These are phyloP conservation scores for Saccharomycopsis sp. DNA, from an alignment of 805 yeast genomes.

Conservation along the genomic window DNA sequence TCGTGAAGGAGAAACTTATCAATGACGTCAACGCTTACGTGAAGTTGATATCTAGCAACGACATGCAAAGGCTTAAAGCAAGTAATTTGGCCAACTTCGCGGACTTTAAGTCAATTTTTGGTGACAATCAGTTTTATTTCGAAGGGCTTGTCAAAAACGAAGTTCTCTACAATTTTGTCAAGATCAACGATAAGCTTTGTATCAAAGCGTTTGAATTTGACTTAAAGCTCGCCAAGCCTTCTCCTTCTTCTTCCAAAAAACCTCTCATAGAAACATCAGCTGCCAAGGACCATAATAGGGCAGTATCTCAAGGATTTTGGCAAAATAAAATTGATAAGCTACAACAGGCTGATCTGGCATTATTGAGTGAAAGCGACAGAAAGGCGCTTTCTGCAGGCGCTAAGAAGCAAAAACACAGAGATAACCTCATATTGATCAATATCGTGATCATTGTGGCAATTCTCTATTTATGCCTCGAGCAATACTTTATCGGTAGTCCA, in stretches of 20 bases:
- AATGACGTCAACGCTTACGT: background rate
- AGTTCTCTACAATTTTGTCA: background rate
- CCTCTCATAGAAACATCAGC: background rate
- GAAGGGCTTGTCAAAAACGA: slow-evolving; percentile 1
- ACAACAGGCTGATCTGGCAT: background rate
- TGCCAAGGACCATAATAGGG: too few species aligned
- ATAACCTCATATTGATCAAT: background rate
- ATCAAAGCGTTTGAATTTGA: background rate
- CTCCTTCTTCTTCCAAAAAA: background rate
- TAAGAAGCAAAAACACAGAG: background rate
- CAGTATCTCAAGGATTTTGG: too few species aligned
- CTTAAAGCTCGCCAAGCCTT: background rate
- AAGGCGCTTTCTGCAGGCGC: background rate
- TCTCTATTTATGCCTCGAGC: background rate
- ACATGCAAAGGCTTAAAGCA: background rate
- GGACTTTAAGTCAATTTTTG: background rate
- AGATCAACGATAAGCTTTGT: background rate
- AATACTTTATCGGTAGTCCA: background rate
- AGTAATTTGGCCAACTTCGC: background rate
- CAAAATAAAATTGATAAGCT: too few species aligned
- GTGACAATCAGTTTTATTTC: background rate
- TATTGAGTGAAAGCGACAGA: background rate
- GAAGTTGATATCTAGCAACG: background rate
- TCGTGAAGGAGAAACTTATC: background rate
- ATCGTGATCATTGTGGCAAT: background rate